Conservation (phyloP, 2,329 filamentous ascomycete species). For the Scortechinia acanthostroma region DNA sequence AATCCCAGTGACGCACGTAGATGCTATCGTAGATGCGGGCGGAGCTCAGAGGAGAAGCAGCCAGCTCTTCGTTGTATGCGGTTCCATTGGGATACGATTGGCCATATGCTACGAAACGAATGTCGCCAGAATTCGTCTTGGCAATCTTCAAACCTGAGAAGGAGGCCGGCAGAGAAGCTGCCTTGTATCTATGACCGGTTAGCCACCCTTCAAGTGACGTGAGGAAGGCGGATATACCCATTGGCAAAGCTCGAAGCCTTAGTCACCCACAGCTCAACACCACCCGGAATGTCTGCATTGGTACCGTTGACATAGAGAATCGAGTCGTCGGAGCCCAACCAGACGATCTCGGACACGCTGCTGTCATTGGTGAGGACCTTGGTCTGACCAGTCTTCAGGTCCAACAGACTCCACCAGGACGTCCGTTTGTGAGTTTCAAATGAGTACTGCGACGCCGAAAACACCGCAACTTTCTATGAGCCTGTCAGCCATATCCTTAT, state of each 20-base stretch:
- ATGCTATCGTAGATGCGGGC: conserved; percentile 69
- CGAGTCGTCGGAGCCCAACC: not conserved
- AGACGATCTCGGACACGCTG: not conserved
- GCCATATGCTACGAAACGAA: not conserved
- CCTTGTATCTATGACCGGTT: not conserved
- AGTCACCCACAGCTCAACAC: not conserved
- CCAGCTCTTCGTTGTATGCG: not conserved
- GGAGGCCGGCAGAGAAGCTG: not conserved
- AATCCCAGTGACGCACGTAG: conserved; percentile 79
- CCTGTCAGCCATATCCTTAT: not conserved
- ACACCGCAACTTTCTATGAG: not conserved
- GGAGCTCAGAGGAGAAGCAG: conserved; percentile 40
- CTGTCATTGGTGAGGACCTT: not conserved
- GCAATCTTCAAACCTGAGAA: conserved; percentile 1
- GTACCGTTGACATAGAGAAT: not conserved
- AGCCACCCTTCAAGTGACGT: not conserved
- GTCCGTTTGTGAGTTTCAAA: not conserved
- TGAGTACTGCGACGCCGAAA: not conserved
- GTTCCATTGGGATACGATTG: not conserved
- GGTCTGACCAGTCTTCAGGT: not conserved
- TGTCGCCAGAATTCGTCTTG: not conserved
- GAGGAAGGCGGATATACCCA: not conserved
- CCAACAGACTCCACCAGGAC: not conserved
- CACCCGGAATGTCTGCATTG: not conserved
- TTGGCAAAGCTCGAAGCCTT: not conserved